Base-by-base conservation (phyloP, 2,329 filamentous ascomycete genomes). In the Neonectria hederae region DNA sequence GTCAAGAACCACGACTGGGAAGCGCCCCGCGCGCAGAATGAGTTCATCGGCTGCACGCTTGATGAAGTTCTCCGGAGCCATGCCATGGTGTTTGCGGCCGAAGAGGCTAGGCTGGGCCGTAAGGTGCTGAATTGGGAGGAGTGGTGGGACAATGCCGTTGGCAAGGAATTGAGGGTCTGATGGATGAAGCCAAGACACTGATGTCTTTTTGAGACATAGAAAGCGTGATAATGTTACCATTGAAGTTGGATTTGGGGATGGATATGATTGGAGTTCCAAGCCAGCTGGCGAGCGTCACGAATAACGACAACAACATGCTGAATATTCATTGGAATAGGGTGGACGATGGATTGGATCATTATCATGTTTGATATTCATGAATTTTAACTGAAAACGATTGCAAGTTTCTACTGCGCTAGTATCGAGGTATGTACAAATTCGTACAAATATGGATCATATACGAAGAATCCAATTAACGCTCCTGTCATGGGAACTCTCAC, bases 51-150 rank as follows among this genome's bases (percentile, higher is more conserved):
- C 0, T 97, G 93, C 78, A 92, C 90, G 13, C 80, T 97, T 8
- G 93, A 97, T 61, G 96, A 98, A 75, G 88, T 91, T 1, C 85
- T 98, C n/a, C 85, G 91, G 53, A 97, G 93, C 74, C 96, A 98
- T 80, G 94, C 92, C 2, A 87, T 96, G 79, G 95, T 97, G 0
- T 99, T 97, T 82, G 94, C 93, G 24, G 96, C 95, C 0, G 96
- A 98, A 79, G 92, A 97, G 72, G 93, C 95, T 5, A 87, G 95
- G 73, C 83, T 82, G 54, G 84, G 85, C 54, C 88, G 86, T 74
- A 89, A 86, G 75, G 89, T 96, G 8, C 80, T 98, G 4, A 85
- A 91, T 69, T 97, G 92, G 89, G 80, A 81, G 46, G 78, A 84
- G 51, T 97, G 93, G 92, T 97, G 93, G 93, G 78, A 80, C 9